Evolutionary conservation across 192 early-diverging fungal genomes (phyloP), one percentile per base, ranked within the genome.

Genomic region (Dissophora ornata): DNA sequence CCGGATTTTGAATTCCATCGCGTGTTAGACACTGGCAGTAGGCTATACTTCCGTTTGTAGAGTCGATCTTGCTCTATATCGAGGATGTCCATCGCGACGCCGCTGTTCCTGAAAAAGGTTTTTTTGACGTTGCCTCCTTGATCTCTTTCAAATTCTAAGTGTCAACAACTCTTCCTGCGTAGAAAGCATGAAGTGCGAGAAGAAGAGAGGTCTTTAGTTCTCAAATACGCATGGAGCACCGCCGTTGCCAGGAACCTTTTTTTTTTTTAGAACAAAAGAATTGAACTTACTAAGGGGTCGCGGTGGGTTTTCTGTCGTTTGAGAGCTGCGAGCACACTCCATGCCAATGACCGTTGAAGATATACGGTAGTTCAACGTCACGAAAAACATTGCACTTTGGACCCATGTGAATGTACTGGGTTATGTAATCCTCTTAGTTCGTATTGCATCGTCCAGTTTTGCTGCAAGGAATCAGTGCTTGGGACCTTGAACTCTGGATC

Each of bases 51-150:
- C 7, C 13, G 36, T 38, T 38, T 38, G 36, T 38, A 13, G 36
- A 38, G 36, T 38, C 36, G 36, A 38, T 38, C 36, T 13, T 38
- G 36, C 36, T 38, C 36, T 38, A 9, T 38, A 38, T 38, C 34
- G 33, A 67, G 55, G 25, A 51, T 28, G 16, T 19, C 21, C 65
- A 51, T 49, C 16, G 65, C 65, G 24, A 36, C n/a, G 24, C 34
- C 51, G 47, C 24, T 24, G 38, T 26, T 30, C 34, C 65, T 57
- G 55, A 67, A 67, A 45, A 69, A 60, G 1, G 53, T 11, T 42
- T 34, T 54, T 33, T 66, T 66, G 12, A 66, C 51, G 32, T 69
- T 59, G 16, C 56, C 8, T 51, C 66, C 57, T 59, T 69, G 66
- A 53, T 69, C 47, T 45, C 26, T 2, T 59, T 10, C 41, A 69